Conservation (phyloP, 2,329 filamentous ascomycete species). For the Dothideomycetes sp. region DNA sequence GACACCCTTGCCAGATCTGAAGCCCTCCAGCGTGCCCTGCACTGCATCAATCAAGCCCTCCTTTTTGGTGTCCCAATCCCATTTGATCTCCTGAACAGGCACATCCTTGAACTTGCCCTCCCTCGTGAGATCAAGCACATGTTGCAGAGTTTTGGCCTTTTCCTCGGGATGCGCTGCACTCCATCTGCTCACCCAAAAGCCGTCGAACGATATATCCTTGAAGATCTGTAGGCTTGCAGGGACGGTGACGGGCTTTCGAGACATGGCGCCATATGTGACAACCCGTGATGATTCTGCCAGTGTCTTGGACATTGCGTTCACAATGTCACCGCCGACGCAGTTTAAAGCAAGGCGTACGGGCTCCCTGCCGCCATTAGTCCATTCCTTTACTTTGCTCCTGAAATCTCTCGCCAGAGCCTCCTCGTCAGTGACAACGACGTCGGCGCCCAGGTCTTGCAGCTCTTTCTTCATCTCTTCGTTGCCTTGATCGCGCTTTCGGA, state of each 20-base stretch:
- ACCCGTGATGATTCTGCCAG: constrained; percentile 58
- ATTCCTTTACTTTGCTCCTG: constrained; percentile 46
- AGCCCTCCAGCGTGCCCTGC: constrained; percentile 73
- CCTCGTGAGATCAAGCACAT: constrained; percentile 67
- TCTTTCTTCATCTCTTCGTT: constrained; percentile 55
- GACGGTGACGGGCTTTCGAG: constrained; percentile 69
- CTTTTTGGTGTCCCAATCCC: constrained; percentile 71
- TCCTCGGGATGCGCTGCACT: constrained; percentile 61
- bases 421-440: constrained; percentile 50
- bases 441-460: constrained; percentile 49
- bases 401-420: constrained; percentile 53
- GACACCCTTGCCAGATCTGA: constrained; percentile 77
- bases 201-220: constrained; percentile 77
- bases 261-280: constrained; percentile 95
- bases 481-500: constrained; percentile 61
- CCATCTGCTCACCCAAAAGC: constrained; percentile 94
- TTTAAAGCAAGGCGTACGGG: constrained; percentile 72
- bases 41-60: constrained; percentile 60
- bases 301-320: constrained; percentile 64
- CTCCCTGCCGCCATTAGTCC: constrained; percentile 62
- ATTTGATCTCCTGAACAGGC: constrained; percentile 70
- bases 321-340: constrained; percentile 84
- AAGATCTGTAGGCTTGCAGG: constrained; percentile 86
- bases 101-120: constrained; percentile 70
- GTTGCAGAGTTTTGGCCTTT: constrained; percentile 71